Evolutionary conservation across 768 basidiomycete genomes (phyloP), one percentile per base, ranked within the genome.

Genomic region (Hygrophoropsis aurantiaca): DNA sequence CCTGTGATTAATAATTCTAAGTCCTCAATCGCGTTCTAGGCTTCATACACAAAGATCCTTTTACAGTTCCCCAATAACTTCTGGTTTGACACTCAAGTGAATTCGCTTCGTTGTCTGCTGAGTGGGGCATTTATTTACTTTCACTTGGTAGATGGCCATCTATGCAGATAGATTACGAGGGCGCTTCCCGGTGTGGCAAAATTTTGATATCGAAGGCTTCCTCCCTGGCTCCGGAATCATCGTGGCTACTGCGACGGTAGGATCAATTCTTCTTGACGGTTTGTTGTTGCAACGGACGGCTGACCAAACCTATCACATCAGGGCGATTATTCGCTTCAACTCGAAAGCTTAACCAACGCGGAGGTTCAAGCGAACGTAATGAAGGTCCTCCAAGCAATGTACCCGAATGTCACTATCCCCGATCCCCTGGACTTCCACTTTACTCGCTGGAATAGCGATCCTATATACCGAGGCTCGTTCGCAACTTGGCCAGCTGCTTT

Each of bases 401-500:
- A 71, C 61, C 81, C 79, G 2, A 66, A 77, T 43, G 64, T 65
- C 42, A 68, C 66, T 3, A 69, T 87, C 10, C 83, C 83, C 6
- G 72, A 74, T 3, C 83, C 85, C 0, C 53, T 69, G 5, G 80
- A 74, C 24, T 80, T 87, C 59, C 71, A 72, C 57, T 75, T 81
- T 52, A 72, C 75, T 3, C 63, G 72, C 4, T 87, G 85, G 86
- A 53, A 69, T 36, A 59, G 62, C 11, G 72, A 85, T 55, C 73
- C 76, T 3, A 63, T 77, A 25, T 67, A 44, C 50, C 55, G 59
- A 0, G 65, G 64, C 4, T 79, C 82, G 3, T 87, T 82, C 53
- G 80, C 80, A 16, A 87, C 84, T 50, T 87, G 84, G 84, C 84
- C 83, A 0, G 72, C 85, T 0, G 73, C 80, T 3, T 84, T 84